A percentile compares a stretch with the other conserved stretches of the same genome.
Evolutionary conservation across 805 yeast genomes (phyloP).

Genomic region (Scheffersomyces lignosus): DNA sequence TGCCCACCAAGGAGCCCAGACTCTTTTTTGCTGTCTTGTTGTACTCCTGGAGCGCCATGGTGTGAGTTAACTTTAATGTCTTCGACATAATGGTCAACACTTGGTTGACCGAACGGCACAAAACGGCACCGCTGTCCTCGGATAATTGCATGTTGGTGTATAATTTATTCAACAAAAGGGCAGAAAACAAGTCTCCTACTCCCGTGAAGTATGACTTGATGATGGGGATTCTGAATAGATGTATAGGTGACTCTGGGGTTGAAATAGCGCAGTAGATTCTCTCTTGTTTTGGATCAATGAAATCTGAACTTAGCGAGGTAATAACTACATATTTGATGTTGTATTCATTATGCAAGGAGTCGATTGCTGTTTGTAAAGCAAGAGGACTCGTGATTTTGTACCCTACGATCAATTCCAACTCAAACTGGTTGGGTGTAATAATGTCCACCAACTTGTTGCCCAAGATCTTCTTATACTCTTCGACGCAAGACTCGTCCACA

Average conservation of each 20-base stretch:
- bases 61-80: constrained; percentile 50
- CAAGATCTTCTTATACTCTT: constrained; percentile 46
- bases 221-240: constrained; percentile 51
- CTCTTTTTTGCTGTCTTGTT: constrained; percentile 28
- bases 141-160: constrained; percentile 20
- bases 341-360: constrained; percentile 46
- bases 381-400: constrained; percentile 40
- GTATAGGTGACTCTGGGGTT: constrained; percentile 3
- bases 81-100: constrained; percentile 56
- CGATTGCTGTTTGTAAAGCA: constrained; percentile 48
- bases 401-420: constrained; percentile 69
- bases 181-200: constrained; percentile 90
- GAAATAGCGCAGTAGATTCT: constrained; percentile 30
- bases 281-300: constrained; percentile 9
- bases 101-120: constrained; percentile 46
- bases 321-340: constrained; percentile 62
- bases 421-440: constrained; percentile 91
- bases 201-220: constrained; percentile 89
- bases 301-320: constrained; percentile 49
- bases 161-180: constrained; percentile 67
- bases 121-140: constrained; percentile 14
- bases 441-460: constrained; percentile 63
- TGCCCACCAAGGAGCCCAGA: constrained; percentile 32
- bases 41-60: constrained; percentile 23
- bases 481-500: constrained; percentile 51